phyloP scores from a whole-genome alignment of 257 asterid genomes.

The Euphrasia confusa region DNA sequence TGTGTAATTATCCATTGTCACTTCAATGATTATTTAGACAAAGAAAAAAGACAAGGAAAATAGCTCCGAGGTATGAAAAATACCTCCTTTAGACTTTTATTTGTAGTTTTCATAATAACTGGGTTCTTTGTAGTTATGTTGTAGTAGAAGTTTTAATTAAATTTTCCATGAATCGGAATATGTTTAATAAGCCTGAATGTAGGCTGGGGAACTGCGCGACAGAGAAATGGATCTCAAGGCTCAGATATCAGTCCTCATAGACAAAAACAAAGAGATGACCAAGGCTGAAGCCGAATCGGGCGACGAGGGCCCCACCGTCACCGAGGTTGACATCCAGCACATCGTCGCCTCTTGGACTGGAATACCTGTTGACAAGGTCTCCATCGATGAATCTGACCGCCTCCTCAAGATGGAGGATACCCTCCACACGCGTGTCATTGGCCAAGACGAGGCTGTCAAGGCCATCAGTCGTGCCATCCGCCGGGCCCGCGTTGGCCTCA shows the following conservation, averaged over 20 bases:
- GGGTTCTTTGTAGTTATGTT: background rate
- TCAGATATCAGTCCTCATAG: slow-evolving; percentile 72
- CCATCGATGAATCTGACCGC: slow-evolving; percentile 84
- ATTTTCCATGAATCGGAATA: background rate
- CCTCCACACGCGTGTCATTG: slow-evolving; percentile 65
- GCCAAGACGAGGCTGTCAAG: slow-evolving; percentile 81
- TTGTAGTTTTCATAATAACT: background rate
- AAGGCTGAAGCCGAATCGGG: slow-evolving; percentile 90
- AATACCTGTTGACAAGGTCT: slow-evolving; percentile 92
- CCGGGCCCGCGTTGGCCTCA: slow-evolving; percentile 85
- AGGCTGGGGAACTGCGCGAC: slow-evolving; percentile 97
- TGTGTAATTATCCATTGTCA: too few relatives aligned
- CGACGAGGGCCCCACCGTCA: slow-evolving; percentile 76
- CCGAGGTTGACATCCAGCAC: slow-evolving; percentile 92
- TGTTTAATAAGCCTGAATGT: slow-evolving; percentile 27
- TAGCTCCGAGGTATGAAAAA: too few relatives aligned
- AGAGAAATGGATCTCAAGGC: slow-evolving; percentile 95
- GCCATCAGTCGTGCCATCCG: slow-evolving; percentile 79
- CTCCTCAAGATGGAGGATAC: slow-evolving; percentile 97
- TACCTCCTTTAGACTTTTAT: background rate
- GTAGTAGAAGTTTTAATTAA: background rate
- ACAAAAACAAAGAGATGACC: slow-evolving; percentile 90
- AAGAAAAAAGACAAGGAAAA: too few relatives aligned
- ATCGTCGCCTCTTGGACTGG: slow-evolving; percentile 97
- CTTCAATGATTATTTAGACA: background rate